phyloP scores from a whole-genome alignment of 2,329 filamentous ascomycete species.

The Colletotrichum agaves region DNA sequence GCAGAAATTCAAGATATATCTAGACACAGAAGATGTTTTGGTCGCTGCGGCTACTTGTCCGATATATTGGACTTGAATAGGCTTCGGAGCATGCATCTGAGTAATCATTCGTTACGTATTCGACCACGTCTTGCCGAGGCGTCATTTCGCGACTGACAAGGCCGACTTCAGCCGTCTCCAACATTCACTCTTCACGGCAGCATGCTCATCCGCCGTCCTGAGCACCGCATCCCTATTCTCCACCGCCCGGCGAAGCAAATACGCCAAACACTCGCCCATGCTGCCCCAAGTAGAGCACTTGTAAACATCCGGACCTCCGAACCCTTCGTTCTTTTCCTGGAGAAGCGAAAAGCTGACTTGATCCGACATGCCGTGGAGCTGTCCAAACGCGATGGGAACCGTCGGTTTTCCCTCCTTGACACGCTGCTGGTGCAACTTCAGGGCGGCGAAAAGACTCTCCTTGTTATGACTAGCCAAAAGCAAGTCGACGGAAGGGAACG shows the following conservation, averaged over 20 bases:
- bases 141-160: neutral
- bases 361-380: constrained; percentile 68
- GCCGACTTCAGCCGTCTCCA: constrained; percentile 44
- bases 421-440: constrained; percentile 55
- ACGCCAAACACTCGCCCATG: constrained; percentile 51
- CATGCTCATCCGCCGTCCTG: constrained; percentile 46
- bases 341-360: constrained; percentile 63
- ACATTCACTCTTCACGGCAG: constrained; percentile 44
- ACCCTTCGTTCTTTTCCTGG: constrained; percentile 45
- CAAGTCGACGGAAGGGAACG: constrained; percentile 59
- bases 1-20: neutral
- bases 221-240: constrained; percentile 50
- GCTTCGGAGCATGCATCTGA: no score
- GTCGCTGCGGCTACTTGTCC: neutral
- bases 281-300: constrained; percentile 55
- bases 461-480: constrained; percentile 66
- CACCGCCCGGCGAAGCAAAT: constrained; percentile 49
- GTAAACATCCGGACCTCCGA: constrained; percentile 46
- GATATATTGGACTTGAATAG: no score
- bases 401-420: constrained; percentile 48
- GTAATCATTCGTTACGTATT: no score
- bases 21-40: neutral
- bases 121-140: no score
- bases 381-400: constrained; percentile 58
- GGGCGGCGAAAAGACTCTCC: constrained; percentile 52